Percentiles rank a stretch among this genome's conserved stretches.
Conservation (phyloP, 225 moss, liverwort and hornwort species). For the Straminergon stramineum region DNA sequence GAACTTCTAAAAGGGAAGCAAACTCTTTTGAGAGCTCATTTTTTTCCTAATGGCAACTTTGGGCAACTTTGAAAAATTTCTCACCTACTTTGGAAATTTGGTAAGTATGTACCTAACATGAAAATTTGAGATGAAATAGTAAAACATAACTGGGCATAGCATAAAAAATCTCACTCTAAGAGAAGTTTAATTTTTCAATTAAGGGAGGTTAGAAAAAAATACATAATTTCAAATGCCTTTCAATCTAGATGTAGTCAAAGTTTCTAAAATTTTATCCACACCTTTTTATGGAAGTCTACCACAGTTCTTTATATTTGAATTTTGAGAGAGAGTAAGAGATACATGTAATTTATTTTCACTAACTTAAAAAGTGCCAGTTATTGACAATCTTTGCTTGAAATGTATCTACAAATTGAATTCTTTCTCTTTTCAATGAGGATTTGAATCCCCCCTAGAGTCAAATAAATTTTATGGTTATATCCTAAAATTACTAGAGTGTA, state of each 20-base stretch:
- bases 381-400: neutral
- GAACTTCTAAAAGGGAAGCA: too few species aligned
- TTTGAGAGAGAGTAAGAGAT: neutral
- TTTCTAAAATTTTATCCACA: neutral
- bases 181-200: neutral
- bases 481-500: neutral
- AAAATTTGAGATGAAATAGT: neutral
- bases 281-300: neutral
- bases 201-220: neutral
- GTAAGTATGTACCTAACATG: neutral
- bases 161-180: neutral
- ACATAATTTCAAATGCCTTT: neutral
- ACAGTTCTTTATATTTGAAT: neutral
- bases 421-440: fast-evolving
- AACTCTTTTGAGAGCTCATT: too few species aligned
- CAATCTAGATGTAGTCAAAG: too few species aligned
- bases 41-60: neutral
- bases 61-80: neutral
- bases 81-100: neutral
- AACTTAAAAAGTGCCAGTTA: fast-evolving
- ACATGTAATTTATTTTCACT: neutral
- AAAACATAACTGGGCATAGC: neutral
- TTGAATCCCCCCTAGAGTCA: too few species aligned
- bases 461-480: neutral
- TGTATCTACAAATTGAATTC: neutral